Conservation (phyloP, 192 early-diverging fungal species). For the Funneliformis geosporum region DNA sequence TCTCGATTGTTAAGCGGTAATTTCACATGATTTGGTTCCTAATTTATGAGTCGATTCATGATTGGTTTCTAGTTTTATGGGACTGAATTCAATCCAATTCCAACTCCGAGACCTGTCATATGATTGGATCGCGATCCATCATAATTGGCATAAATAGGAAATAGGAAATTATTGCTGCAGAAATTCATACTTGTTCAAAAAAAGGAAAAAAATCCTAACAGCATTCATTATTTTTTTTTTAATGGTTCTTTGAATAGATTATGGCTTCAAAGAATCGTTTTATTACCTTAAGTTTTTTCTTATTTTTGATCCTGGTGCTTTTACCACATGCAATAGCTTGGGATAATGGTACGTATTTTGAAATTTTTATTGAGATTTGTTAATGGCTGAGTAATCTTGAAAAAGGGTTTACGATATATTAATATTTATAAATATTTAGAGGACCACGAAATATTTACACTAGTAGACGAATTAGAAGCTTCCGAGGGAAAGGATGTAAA, state of each 20-base stretch:
- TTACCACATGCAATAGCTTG: slow-evolving; percentile 6
- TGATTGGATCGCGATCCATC: no score
- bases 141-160: no score
- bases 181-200: no score
- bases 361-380: not conserved
- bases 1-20: no score
- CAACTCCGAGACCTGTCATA: no score
- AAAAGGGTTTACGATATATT: not conserved
- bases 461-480: slow-evolving; percentile 72
- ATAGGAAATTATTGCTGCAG: no score
- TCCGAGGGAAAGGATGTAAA: slow-evolving; percentile 52
- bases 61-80: no score
- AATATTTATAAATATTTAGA: slow-evolving; percentile 44
- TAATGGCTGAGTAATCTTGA: not conserved
- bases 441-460: slow-evolving; percentile 84
- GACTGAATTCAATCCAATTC: no score
- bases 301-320: not conserved
- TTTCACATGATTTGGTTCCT: no score
- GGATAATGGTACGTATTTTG: slow-evolving; percentile 8
- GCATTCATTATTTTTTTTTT: no score
- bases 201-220: not conserved
- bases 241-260: not conserved
- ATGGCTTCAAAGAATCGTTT: slow-evolving; percentile 6
- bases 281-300: not conserved
- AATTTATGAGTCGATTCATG: no score